Base-by-base conservation (phyloP, 2,329 filamentous ascomycete genomes). In the Parafenestella ontariensis region DNA sequence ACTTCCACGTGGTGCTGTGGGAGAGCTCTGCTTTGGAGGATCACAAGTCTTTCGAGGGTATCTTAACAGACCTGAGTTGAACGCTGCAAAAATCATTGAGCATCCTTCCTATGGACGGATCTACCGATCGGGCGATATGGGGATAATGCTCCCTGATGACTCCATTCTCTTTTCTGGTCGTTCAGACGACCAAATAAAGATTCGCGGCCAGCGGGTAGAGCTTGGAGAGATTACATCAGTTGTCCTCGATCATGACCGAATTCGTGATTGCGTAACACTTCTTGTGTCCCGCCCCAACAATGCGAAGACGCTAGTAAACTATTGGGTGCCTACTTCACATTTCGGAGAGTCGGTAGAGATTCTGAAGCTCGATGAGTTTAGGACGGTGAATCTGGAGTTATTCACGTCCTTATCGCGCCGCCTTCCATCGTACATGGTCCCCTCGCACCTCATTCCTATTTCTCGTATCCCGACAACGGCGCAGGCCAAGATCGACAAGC, bases 1-100 rank as follows among this genome's bases (percentile, higher is more conserved):
- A 1, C 77, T 92, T 0, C 91, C 91, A 0, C 72, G 84, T 6
- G 91, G 92, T 3, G 89, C 86, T 58, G 79, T 91, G 15, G 93
- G 93, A 10, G 92, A 96, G 71, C 81, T 96, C 6, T 96, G 90
- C 67, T 95, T 96, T 71, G 92, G 91, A 13, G 93, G 92, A 10
- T 85, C 90, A 44, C 92, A 96, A 75, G 86, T 96, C 5, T 85
- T 82, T 37, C 81, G 83, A 34, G 91, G 91, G 1, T 96, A 94
- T 66, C 80, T 95, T 24, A 86, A 88, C 52, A 80, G 84, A 72
- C 82, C 85, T 0, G 80, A 83, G 3, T 75, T 90, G 36, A 91
- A 89, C 0, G 73, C 78, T 0, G 76, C 81, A 11, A 91, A 88
- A 63, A 91, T 96, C 54, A 80, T 94, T 43, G 60, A 85, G 0